Evolutionary conservation across 2,329 filamentous ascomycete species (phyloP).

Genomic region (Catunica adiposa): DNA sequence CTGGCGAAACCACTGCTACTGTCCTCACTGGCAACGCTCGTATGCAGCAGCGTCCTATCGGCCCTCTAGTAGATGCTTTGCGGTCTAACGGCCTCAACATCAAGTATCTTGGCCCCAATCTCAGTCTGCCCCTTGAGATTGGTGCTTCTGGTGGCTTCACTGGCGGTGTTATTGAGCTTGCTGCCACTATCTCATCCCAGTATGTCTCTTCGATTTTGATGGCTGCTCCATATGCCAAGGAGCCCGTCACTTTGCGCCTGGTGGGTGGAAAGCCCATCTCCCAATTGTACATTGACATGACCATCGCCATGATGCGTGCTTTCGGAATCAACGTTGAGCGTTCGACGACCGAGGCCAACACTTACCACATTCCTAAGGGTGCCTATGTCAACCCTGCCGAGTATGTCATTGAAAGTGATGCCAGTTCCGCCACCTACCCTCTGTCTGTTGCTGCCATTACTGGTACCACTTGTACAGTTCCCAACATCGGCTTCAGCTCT

Average conservation of each 20-base stretch:
- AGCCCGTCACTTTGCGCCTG: slow-evolving; percentile 74
- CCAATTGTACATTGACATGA: slow-evolving; percentile 97
- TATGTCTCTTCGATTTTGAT: slow-evolving; percentile 95
- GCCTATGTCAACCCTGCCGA: slow-evolving; percentile 67
- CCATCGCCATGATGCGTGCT: slow-evolving; percentile 86
- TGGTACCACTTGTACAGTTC: slow-evolving; percentile 85
- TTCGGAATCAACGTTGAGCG: slow-evolving; percentile 72
- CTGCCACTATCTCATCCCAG: slow-evolving; percentile 94
- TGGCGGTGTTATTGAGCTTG: slow-evolving; percentile 77
- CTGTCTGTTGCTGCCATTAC: slow-evolving; percentile 88
- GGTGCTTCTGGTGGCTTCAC: slow-evolving; percentile 67
- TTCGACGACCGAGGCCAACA: slow-evolving; percentile 66
- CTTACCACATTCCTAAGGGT: slow-evolving; percentile 82
- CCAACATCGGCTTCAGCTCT: slow-evolving; percentile 85
- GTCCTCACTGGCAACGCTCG: slow-evolving; percentile 83
- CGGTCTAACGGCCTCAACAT: slow-evolving; percentile 74
- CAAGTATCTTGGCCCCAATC: slow-evolving; percentile 67
- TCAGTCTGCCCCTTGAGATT: slow-evolving; percentile 71
- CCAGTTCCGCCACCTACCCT: slow-evolving; percentile 92
- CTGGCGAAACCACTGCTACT: slow-evolving; percentile 43
- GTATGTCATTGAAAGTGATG: slow-evolving; percentile 91
- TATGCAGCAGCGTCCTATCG: slow-evolving; percentile 93
- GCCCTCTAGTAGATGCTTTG: slow-evolving; percentile 79
- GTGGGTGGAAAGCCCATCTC: slow-evolving; percentile 97
- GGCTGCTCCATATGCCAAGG: slow-evolving; percentile 92